Evolutionary conservation across 129 eudicot species (phyloP), one percentile per base, ranked within the genome.

Genomic region (Artemisia argyi): DNA sequence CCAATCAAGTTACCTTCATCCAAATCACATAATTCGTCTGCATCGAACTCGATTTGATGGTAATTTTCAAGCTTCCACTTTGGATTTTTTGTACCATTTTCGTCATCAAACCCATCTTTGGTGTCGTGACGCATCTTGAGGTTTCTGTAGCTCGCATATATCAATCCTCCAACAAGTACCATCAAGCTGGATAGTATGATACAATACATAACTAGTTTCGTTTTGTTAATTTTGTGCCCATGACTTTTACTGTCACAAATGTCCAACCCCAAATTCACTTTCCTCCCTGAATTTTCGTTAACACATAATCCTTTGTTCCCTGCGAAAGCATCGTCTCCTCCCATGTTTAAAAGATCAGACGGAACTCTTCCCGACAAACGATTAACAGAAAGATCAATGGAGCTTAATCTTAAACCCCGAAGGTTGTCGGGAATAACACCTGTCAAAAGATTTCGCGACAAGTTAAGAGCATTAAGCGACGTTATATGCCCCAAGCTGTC

Each of bases 1-100:
- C 97, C 99, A 3, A 94, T 83, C 86, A 94, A 74, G 65, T 88
- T 94, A 11, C 56, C 89, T 73, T 88, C 89, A n/a, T 88, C 91
- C 66, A 90, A 49, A 47, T 79, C 73, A 17, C 83, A 78, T 39
- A 94, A 49, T 52, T 94, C 99, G 61, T 94, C 96, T 0, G 59
- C 97, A 77, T 88, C 96, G 15, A 94, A 80, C 49, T 90, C 96
- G 51, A 94, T 73, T 6, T 73, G 84, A 56, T 94, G 99, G 85
- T 90, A 94, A 61, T 83, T 87, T 78, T 88, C 88, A 16, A 94
- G 80, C 61, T 84, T 90, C 93, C 96, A 94, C 14, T 80, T 87
- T 0, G 85, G 76, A 19, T 70, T 62, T 72, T 49, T 77, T 3
- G 1, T 18, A 59, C 74, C 88, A 67, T 78, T 83, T 69, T 74